A percentile compares a stretch with the other conserved stretches of the same genome.
These are phyloP conservation scores for Paracoccidioides lutzii DNA, from an alignment of 2,329 filamentous ascomycete species.

Conservation along the genomic window DNA sequence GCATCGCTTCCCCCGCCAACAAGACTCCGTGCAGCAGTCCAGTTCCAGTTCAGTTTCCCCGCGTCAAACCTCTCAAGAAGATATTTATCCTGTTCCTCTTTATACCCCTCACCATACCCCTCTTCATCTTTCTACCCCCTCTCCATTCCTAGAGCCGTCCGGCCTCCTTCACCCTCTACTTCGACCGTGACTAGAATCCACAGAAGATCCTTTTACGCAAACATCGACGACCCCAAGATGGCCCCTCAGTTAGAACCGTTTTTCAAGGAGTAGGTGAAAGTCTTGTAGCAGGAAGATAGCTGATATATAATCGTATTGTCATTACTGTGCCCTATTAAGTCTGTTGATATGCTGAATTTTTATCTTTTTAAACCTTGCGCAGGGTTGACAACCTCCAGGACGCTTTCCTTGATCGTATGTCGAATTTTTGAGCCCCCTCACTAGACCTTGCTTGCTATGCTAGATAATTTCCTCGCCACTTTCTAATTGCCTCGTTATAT, in stretches of 20 bases:
- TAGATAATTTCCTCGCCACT: background rate
- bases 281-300: background rate
- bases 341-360: background rate
- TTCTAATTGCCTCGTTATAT: background rate
- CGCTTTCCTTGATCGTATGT: conserved; percentile 67
- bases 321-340: background rate
- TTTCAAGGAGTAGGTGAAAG: conserved; percentile 57
- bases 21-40: background rate
- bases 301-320: background rate
- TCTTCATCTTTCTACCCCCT: background rate
- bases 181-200: background rate
- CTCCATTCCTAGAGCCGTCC: background rate
- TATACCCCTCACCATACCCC: background rate
- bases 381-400: conserved; percentile 63
- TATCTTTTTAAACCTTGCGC: background rate
- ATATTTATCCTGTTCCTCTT: background rate
- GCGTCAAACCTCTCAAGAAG: background rate
- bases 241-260: conserved; percentile 80
- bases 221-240: conserved; percentile 51
- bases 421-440: background rate
- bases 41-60: background rate
- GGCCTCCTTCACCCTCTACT: background rate
- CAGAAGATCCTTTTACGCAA: conserved; percentile 30
- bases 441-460: background rate
- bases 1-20: background rate